Evolutionary conservation across 2,329 filamentous ascomycete genomes (phyloP), one percentile per base, ranked within the genome.

Genomic region (Diaporthe citrichinensis): DNA sequence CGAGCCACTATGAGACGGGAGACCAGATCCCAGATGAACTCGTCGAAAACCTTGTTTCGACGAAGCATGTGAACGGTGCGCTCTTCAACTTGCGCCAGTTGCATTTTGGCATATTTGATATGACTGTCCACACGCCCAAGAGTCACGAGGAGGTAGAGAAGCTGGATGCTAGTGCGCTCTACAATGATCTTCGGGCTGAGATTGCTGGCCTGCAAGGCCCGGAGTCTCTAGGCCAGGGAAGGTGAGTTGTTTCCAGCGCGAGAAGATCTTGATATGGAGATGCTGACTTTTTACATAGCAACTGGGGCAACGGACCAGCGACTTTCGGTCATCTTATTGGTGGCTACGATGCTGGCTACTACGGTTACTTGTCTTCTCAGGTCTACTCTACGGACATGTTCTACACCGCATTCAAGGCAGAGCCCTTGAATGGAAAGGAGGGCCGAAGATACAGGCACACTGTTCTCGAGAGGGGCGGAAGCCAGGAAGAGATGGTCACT

Each of bases 351-450:
- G 94, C 94, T 41, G 94, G 94, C 58, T 96, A 96, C 86, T 97
- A 97, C 83, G 91, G 92, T 79, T 94, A 93, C 81, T 85, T 93
- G 46, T 93, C 90, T 78, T 95, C 93, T 1, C 90, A 95, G 83
- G 95, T 97, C 25, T 97, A 96, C 85, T 94, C 92, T 31, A 90
- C 93, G 36, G 94, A 97, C 84, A 96, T 97, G 94, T 97, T 96
- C 87, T 92, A 94, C 84, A 90, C 90, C 0, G 92, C 94, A 62
- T 97, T 97, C 86, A 92, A 93, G 86, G 87, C 90, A 79, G 88
- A 96, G 82, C 94, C 94, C 0, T 95, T 96, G 94, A 90, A 95
- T 82, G 88, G 88, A 44, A 90, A 89, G 78, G 91, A 95, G 82
- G 94, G 94, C 1, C 88, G 94, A 20, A 86, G 94, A 75, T 97